Evolutionary conservation across 352 stramenopile genomes (phyloP), one percentile per base, ranked within the genome.

Genomic region (Phytophthora pinifolia): DNA sequence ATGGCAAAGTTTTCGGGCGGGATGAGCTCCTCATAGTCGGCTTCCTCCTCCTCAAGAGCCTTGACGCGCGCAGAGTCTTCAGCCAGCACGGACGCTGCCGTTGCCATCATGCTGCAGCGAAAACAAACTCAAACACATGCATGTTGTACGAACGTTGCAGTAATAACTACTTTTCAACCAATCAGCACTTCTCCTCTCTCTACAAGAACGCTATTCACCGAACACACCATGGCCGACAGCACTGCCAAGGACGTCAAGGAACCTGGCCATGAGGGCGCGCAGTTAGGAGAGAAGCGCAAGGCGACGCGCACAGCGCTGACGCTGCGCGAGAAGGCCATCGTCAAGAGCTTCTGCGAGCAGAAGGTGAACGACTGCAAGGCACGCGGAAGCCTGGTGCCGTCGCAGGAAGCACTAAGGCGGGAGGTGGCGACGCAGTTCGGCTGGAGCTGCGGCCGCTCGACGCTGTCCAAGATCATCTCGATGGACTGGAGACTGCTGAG

Each of bases 1-100:
- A 93, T 92, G 7, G 83, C 82, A 57, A 96, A 96, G 58, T 96
- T 96, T 50, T 94, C 82, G 6, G 86, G 86, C 44, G 85, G 80
- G 53, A 93, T 93, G 45, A 92, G 77, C 69, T 90, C 83, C 49
- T 89, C 79, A 37, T 89, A 89, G 46, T 94, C 84, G 5, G 61
- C 55, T 46, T 90, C 78, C 35, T 84, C 79, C 13, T 89, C 81
- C 12, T 88, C 81, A 9, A 76, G 72, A 13, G 79, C 69, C n/a
- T 72, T 65, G 17, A 69, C 52, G 7, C 45, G 62, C 17, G 41
- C 44, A 17, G 46, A 44, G 27, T 68, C 63, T 9, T 29, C 59
- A 30, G 46, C 46, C 31, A 65, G 36, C 48, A 54, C 49, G 27
- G 63, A n/a, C 3, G 62, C 51, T 13, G 59, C 59, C 53, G 52